Evolutionary conservation across 78 protist genomes (phyloP).

Genomic region (Acrasis kona): DNA sequence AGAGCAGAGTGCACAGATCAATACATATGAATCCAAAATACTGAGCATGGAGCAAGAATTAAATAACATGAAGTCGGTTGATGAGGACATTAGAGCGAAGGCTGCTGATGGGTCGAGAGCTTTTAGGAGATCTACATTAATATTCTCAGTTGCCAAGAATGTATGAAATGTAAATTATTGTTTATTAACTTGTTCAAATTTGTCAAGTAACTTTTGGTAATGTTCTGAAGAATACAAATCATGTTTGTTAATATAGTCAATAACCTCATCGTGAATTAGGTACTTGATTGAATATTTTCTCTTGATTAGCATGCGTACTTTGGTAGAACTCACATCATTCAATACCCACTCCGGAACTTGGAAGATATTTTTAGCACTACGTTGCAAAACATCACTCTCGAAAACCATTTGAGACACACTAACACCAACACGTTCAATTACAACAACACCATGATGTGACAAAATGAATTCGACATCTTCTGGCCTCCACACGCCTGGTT

Average conservation of each 20-base stretch:
- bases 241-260: neutral
- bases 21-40: no score
- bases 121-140: no score
- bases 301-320: neutral
- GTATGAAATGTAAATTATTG: neutral
- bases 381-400: neutral
- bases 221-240: neutral
- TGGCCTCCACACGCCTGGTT: neutral
- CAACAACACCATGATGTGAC: neutral
- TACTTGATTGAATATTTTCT: neutral
- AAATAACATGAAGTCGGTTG: no score
- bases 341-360: neutral
- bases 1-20: no score
- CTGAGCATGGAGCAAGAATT: no score
- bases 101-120: no score
- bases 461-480: neutral
- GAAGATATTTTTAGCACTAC: neutral
- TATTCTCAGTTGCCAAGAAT: no score
- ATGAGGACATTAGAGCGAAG: no score
- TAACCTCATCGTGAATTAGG: neutral
- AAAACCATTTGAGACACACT: neutral
- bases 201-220: neutral
- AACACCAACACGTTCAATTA: neutral
- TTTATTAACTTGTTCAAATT: neutral
- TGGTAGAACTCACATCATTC: slow-evolving; percentile 11